Evolutionary conservation across 352 stramenopile genomes (phyloP).

Genomic region (Globisporangium ultimum): DNA sequence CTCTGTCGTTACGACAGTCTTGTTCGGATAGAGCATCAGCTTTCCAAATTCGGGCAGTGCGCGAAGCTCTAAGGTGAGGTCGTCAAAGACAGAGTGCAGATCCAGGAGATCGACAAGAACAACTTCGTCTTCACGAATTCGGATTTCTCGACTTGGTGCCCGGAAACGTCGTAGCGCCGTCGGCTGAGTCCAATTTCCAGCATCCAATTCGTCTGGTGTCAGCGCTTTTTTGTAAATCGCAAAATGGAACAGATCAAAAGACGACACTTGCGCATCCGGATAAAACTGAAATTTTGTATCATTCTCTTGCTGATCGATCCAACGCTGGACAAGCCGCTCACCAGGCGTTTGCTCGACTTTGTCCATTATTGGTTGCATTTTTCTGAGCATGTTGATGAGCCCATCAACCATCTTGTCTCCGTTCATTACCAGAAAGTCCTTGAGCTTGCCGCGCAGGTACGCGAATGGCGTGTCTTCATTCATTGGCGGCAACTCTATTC

Average conservation of each 20-base stretch:
- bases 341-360: slow-evolving; percentile 11
- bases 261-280: slow-evolving; percentile 38
- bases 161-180: slow-evolving; percentile 44
- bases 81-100: slow-evolving; percentile 59
- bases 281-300: slow-evolving; percentile 21
- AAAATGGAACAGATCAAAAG: slow-evolving; percentile 75
- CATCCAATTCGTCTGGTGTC: not conserved
- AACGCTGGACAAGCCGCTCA: slow-evolving; percentile 7
- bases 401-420: slow-evolving; percentile 58
- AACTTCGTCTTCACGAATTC: slow-evolving; percentile 41
- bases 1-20: slow-evolving; percentile 25
- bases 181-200: slow-evolving; percentile 25
- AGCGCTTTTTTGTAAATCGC: slow-evolving; percentile 44
- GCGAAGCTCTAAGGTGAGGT: slow-evolving; percentile 49
- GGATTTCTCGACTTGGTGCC: slow-evolving; percentile 22
- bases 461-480: slow-evolving; percentile 66
- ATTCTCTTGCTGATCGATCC: slow-evolving; percentile 7
- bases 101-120: slow-evolving; percentile 48
- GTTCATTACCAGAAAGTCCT: slow-evolving; percentile 49
- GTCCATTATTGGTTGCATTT: slow-evolving; percentile 8
- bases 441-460: slow-evolving; percentile 46
- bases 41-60: slow-evolving; percentile 42
- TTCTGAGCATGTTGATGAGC: slow-evolving; percentile 40
- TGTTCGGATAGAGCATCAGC: slow-evolving; percentile 52
- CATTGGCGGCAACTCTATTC: slow-evolving; percentile 49